phyloP scores from a whole-genome alignment of 2,329 filamentous ascomycete genomes.

The Aaosphaeria pasadenensis region DNA sequence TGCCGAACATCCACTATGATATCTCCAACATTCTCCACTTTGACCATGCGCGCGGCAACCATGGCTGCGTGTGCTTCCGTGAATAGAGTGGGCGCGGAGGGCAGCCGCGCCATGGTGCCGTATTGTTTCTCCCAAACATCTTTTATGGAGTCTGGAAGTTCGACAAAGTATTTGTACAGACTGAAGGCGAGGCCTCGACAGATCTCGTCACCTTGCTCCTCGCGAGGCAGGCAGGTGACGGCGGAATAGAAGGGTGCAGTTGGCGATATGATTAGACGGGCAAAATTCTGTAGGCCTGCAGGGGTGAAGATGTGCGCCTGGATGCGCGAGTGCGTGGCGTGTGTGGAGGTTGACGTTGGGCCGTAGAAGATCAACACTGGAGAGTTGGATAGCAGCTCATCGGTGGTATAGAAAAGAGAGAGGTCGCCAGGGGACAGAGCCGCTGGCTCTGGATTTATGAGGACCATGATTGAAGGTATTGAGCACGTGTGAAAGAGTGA shows the following conservation, averaged over 20 bases:
- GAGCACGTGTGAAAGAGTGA: constrained; percentile 29
- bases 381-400: constrained; percentile 76
- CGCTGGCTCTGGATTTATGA: constrained; percentile 72
- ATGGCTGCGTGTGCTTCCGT: constrained; percentile 91
- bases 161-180: constrained; percentile 89
- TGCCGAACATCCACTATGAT: constrained; percentile 70
- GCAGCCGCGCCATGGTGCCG: constrained; percentile 54
- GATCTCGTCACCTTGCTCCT: constrained; percentile 93
- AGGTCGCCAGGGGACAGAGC: constrained; percentile 76
- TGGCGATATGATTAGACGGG: constrained; percentile 87
- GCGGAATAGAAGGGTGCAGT: constrained; percentile 88
- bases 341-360: constrained; percentile 83
- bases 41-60: constrained; percentile 78
- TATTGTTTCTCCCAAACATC: constrained; percentile 59
- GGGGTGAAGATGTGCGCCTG: constrained; percentile 90
- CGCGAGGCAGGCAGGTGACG: constrained; percentile 84
- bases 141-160: constrained; percentile 77
- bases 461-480: constrained; percentile 64
- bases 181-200: constrained; percentile 89
- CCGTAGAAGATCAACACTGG: constrained; percentile 90
- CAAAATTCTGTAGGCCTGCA: constrained; percentile 85
- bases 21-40: constrained; percentile 72
- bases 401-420: constrained; percentile 83
- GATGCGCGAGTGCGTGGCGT: constrained; percentile 85
- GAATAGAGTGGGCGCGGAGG: constrained; percentile 69